Evolutionary conservation across 495 filamentous ascomycete genomes (phyloP).

Genomic region (Podospora sp.): DNA sequence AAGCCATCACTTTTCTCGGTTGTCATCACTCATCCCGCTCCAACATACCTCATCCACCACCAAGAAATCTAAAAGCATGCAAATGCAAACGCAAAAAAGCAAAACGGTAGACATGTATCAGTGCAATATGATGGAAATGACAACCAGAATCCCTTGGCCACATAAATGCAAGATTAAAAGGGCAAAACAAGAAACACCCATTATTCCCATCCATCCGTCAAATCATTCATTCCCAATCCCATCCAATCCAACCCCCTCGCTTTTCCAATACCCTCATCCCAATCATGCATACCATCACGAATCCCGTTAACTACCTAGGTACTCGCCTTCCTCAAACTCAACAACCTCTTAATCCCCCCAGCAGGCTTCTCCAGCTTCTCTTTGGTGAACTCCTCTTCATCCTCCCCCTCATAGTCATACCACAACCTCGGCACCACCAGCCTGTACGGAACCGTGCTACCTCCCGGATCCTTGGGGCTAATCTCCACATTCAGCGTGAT

Average conservation of each 20-base stretch:
- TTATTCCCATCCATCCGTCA: neutral
- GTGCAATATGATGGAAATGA: neutral
- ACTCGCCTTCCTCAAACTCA: conserved; percentile 24
- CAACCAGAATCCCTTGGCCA: neutral
- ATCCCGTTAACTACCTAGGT: neutral
- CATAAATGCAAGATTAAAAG: neutral
- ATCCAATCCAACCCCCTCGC: neutral
- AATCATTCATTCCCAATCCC: neutral
- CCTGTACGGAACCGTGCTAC: conserved; percentile 86
- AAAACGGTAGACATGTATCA: no score
- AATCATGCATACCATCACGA: neutral
- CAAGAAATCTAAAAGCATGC: no score
- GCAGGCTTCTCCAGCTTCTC: conserved; percentile 17
- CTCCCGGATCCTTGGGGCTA: conserved; percentile 77
- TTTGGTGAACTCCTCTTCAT: conserved; percentile 7
- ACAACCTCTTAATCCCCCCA: conserved; percentile 25
- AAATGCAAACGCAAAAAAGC: no score
- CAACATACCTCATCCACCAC: no score
- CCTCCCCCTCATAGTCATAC: conserved; percentile 48
- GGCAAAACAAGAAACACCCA: neutral
- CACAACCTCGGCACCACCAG: conserved; percentile 79
- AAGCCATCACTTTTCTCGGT: no score
- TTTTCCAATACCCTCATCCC: neutral
- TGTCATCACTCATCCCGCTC: no score
- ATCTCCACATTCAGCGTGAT: conserved; percentile 87